These are phyloP conservation scores for Intubia oerlemansii DNA, from an alignment of 2,329 filamentous ascomycete genomes.

Conservation along the genomic window DNA sequence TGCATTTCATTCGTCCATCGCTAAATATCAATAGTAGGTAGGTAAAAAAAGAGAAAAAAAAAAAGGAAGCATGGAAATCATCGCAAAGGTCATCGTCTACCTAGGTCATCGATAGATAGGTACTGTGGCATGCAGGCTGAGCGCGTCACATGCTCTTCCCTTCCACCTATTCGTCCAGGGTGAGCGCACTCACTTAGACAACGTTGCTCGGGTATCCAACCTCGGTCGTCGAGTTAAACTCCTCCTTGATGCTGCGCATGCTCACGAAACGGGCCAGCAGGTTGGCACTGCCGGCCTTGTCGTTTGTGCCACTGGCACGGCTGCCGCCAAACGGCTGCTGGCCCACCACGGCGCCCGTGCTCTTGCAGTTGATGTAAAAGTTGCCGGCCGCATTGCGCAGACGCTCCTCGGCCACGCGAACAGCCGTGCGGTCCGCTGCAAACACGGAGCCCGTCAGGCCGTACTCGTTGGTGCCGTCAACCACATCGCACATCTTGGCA, in stretches of 20 bases:
- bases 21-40: too few relatives aligned
- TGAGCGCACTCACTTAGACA: constrained; percentile 15
- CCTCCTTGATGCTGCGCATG: constrained; percentile 39
- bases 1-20: too few relatives aligned
- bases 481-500: constrained; percentile 32
- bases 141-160: too few relatives aligned
- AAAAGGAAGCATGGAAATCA: too few relatives aligned
- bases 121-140: background rate
- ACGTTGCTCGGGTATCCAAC: constrained; percentile 56
- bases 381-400: constrained; percentile 33
- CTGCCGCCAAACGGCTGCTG: constrained; percentile 34
- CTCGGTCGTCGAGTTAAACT: constrained; percentile 41
- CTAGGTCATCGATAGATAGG: too few relatives aligned
- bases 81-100: too few relatives aligned
- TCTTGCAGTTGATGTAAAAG: constrained; percentile 37
- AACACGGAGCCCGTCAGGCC: constrained; percentile 27
- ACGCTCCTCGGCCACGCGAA: constrained; percentile 25
- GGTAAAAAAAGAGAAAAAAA: too few relatives aligned
- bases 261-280: constrained; percentile 28
- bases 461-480: constrained; percentile 57
- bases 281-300: constrained; percentile 31
- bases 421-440: constrained; percentile 23
- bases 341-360: constrained; percentile 30
- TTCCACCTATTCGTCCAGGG: too few relatives aligned
- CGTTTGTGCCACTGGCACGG: constrained; percentile 30